A percentile compares a stretch with the other conserved stretches of the same genome.
Evolutionary conservation across 257 asterid species (phyloP).

Genomic region (Salvia miltiorrhiza): DNA sequence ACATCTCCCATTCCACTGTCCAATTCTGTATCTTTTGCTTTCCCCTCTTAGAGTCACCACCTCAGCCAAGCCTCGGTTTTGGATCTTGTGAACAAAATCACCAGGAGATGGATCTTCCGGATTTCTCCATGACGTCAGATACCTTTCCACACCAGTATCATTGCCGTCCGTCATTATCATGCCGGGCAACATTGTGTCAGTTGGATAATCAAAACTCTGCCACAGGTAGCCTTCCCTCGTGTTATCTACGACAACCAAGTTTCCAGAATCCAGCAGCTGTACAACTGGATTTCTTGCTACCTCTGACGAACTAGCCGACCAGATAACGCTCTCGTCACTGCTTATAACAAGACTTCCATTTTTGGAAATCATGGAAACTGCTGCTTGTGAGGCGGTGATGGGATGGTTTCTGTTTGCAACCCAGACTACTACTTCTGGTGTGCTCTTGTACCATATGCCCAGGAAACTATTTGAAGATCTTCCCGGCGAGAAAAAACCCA

Average conservation of each 20-base stretch:
- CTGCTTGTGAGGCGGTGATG: neutral
- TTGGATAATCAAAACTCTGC: slow-evolving; percentile 28
- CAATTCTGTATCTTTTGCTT: neutral
- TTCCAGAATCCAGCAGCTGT: slow-evolving; percentile 13
- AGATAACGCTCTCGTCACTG: neutral
- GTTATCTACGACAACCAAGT: neutral
- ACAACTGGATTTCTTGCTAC: neutral
- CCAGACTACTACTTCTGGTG: neutral
- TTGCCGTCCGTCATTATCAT: neutral
- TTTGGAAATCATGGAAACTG: neutral
- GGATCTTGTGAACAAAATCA: slow-evolving; percentile 7
- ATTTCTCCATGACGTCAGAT: slow-evolving; percentile 33
- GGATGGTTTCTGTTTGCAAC: slow-evolving; percentile 12
- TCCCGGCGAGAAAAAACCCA: neutral
- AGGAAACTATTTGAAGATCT: neutral
- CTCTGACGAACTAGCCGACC: neutral
- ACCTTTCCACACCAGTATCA: slow-evolving; percentile 6
- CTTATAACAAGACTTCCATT: neutral
- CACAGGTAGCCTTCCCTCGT: neutral
- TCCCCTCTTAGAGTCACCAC: neutral
- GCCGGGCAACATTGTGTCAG: slow-evolving; percentile 10
- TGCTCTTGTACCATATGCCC: neutral
- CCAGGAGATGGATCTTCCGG: slow-evolving; percentile 36
- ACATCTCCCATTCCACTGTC: slow-evolving; percentile 34
- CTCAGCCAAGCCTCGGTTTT: slow-evolving; percentile 22